Evolutionary conservation across 257 asterid species (phyloP).

Genomic region (Handroanthus guayacan): DNA sequence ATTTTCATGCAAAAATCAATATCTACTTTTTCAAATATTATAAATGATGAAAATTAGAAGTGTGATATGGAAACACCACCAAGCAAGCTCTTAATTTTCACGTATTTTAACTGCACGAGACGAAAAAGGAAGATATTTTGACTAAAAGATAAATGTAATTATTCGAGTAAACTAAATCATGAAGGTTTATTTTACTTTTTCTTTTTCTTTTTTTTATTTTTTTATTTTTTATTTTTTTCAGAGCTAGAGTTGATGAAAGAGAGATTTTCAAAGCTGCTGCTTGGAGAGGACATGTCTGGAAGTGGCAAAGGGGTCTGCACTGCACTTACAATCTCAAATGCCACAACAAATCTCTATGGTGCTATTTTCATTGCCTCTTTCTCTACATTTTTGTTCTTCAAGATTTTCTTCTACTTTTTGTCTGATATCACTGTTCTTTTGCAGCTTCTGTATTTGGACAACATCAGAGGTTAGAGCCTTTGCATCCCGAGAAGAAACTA

Average conservation of each 20-base stretch:
- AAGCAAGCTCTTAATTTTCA: not conserved
- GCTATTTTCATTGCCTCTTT: not conserved
- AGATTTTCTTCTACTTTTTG: not conserved
- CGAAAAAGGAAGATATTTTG: not conserved
- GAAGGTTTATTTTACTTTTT: too few relatives aligned
- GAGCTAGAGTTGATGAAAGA: slow-evolving; percentile 95
- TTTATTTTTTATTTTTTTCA: slow-evolving; percentile 33
- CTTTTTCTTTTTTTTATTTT: too few relatives aligned
- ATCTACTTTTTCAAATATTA: too few relatives aligned
- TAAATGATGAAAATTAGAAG: too few relatives aligned
- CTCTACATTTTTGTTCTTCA: not conserved
- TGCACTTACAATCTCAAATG: slow-evolving; percentile 83
- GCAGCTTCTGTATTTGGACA: slow-evolving; percentile 92
- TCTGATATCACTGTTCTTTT: not conserved
- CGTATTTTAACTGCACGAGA: not conserved
- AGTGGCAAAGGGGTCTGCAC: slow-evolving; percentile 86
- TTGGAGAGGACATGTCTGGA: slow-evolving; percentile 98
- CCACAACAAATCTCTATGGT: slow-evolving; percentile 94
- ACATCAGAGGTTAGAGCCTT: slow-evolving; percentile 77
- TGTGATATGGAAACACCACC: too few relatives aligned
- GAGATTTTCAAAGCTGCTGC: slow-evolving; percentile 76
- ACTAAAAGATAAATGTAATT: not conserved
- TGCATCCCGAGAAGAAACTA: slow-evolving; percentile 63
- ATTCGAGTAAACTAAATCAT: slow-evolving; percentile 12
- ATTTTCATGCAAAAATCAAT: too few relatives aligned